Evolutionary conservation across 139 green algal species (phyloP), one percentile per base, ranked within the genome.

Genomic region (Chlorella ohadii): DNA sequence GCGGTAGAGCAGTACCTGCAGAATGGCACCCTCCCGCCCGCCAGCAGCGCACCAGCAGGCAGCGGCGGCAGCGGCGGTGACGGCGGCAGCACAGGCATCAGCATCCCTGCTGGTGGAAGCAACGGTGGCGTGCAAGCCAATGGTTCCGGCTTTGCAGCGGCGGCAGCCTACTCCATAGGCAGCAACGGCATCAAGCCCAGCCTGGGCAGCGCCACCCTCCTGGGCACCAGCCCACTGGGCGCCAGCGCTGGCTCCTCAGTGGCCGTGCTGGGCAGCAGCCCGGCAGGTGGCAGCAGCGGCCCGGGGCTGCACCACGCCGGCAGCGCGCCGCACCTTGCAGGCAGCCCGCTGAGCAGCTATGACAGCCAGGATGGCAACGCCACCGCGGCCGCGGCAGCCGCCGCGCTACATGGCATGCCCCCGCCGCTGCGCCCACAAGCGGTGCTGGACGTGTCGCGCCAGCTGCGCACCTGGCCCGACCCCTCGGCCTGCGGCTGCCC

Each of bases 391-490:
- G 47, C 44, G 28, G 44, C 72, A 41, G 28, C 44, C 16, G 44
- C 41, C 19, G 7, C 20, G 31, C 31, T 57, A 6, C 25, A 39
- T 2, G 38, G 25, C 68, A 31, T 59, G 70, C 70, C 70, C 27
- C 70, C 70, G 27, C 27, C 27, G 41, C 70, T 17, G 11, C 70
- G 9, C 9, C 5, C 25, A n/a, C 28, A 36, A 9, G 22, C 74
- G 11, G 33, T 27, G 28, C 23, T 80, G 16, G 81, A 85, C 38
- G 56, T 85, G 27, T 23, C 25, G 1, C n/a, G 28, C 4, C 70
- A 79, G 81, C 70, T 85, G 68, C 56, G 57, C 36, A 85, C 81
- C 3, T 85, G 81, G 81, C 51, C 51, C 51, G 70, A 85, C 15
- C 15, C n/a, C 20, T 44, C 39, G 4, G 41, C 72, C 61, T 82